Conservation (phyloP, 2,329 filamentous ascomycete species). For the Phaeosphaeriaceae sp. region DNA sequence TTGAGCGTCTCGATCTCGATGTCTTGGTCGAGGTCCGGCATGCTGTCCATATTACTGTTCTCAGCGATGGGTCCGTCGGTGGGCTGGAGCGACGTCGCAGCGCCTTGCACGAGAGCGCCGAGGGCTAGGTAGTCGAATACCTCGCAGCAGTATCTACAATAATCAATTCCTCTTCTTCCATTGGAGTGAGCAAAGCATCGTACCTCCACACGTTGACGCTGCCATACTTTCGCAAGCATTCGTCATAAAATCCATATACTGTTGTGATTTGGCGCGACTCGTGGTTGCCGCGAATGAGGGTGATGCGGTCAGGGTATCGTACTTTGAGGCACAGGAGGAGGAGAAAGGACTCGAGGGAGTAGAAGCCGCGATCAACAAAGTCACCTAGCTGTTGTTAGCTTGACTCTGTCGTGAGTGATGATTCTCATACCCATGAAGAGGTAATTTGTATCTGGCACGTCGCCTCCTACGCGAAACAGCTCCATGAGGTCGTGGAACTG, state of each 20-base stretch:
- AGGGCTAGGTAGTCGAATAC: conserved; percentile 97
- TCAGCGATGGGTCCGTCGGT: conserved; percentile 62
- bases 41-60: conserved; percentile 57
- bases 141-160: conserved; percentile 94
- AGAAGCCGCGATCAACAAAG: conserved; percentile 97
- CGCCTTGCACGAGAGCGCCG: conserved; percentile 88
- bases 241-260: conserved; percentile 98
- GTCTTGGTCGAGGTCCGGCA: conserved; percentile 68
- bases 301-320: conserved; percentile 96
- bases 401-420: background rate
- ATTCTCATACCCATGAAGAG: conserved; percentile 81
- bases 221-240: conserved; percentile 94
- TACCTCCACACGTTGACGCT: conserved; percentile 93
- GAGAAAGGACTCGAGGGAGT: conserved; percentile 95
- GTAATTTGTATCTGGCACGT: conserved; percentile 95
- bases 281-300: conserved; percentile 92
- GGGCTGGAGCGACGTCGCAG: conserved; percentile 69
- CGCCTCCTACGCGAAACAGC: conserved; percentile 89
- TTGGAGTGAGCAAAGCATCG: too few relatives aligned
- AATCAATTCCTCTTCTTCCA: too few relatives aligned
- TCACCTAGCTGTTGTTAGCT: conserved; percentile 68
- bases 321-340: conserved; percentile 96
- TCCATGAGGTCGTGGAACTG: conserved; percentile 98
- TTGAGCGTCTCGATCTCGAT: conserved; percentile 95
- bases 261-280: conserved; percentile 97